Percentiles rank a stretch among this genome's conserved stretches.
phyloP scores from a whole-genome alignment of 345 rosid genomes.

The Aquilaria yunnanensis region DNA sequence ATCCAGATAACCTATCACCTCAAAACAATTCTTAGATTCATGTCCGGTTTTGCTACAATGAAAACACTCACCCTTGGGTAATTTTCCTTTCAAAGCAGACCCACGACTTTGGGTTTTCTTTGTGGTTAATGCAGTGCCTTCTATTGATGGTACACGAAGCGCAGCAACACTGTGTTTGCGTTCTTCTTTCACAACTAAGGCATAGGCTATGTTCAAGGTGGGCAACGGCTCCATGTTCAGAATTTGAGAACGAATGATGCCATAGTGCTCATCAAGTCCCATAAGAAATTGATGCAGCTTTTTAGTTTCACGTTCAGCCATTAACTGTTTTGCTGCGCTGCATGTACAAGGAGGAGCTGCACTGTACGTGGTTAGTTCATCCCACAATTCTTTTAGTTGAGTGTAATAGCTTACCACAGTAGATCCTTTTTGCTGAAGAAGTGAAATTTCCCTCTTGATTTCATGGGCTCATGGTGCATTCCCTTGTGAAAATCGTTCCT shows the following conservation, averaged over 20 bases:
- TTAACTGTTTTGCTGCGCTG: neutral
- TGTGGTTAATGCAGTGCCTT: no score
- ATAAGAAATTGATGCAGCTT: no score
- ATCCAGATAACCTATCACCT: no score
- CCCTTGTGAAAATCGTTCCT: neutral
- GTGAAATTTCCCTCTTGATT: neutral
- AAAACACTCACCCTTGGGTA: no score
- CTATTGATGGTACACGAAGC: no score
- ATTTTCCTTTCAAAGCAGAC: no score
- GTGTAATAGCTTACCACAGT: neutral
- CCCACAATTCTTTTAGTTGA: neutral
- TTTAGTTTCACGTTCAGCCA: neutral
- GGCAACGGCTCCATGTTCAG: neutral
- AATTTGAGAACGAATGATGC: no score
- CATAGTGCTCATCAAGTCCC: no score
- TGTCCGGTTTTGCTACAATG: no score
- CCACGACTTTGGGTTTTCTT: no score
- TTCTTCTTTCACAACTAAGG: neutral
- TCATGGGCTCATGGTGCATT: neutral
- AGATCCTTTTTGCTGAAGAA: neutral
- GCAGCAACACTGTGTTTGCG: no score
- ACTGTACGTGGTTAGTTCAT: neutral
- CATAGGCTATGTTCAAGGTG: neutral
- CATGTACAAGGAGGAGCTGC: neutral
- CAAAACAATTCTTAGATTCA: no score